These are phyloP conservation scores for Agapanthus africanus DNA, from an alignment of 106 monocot species.

Conservation along the genomic window DNA sequence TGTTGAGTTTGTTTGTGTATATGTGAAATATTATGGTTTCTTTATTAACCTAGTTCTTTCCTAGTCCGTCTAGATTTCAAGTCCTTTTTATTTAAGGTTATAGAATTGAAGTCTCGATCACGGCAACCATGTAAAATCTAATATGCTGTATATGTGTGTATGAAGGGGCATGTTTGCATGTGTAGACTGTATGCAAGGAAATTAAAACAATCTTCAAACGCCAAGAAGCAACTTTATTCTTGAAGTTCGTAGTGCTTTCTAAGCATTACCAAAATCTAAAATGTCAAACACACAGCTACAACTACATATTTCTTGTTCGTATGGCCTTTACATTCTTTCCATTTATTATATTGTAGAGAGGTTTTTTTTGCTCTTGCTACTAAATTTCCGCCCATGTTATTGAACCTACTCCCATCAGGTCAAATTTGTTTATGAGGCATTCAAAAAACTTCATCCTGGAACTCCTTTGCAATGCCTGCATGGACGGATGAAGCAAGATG, in stretches of 20 bases:
- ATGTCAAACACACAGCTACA: not conserved
- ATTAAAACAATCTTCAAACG: too few relatives aligned
- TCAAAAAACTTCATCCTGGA: conserved; percentile 90
- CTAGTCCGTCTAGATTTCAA: not conserved
- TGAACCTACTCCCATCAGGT: conserved; percentile 32
- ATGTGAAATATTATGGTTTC: not conserved
- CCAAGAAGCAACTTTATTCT: not conserved
- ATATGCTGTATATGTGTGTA: not conserved
- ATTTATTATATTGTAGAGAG: not conserved
- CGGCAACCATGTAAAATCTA: not conserved
- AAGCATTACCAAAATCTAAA: not conserved
- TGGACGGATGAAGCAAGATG: conserved; percentile 80
- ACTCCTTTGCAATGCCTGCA: conserved; percentile 84
- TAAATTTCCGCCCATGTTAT: not conserved
- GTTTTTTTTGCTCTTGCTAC: not conserved
- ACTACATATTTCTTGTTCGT: not conserved
- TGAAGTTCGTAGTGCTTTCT: not conserved
- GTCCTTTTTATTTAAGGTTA: not conserved
- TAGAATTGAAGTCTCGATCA: too few relatives aligned
- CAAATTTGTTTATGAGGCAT: conserved; percentile 84
- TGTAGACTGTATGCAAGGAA: not conserved
- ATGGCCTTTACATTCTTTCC: not conserved
- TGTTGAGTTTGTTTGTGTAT: not conserved
- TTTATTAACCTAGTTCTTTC: not conserved
- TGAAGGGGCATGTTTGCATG: not conserved